Evolutionary conservation across 1,139 yeast species (phyloP).

Genomic region (Saccharomyces hybrid): DNA sequence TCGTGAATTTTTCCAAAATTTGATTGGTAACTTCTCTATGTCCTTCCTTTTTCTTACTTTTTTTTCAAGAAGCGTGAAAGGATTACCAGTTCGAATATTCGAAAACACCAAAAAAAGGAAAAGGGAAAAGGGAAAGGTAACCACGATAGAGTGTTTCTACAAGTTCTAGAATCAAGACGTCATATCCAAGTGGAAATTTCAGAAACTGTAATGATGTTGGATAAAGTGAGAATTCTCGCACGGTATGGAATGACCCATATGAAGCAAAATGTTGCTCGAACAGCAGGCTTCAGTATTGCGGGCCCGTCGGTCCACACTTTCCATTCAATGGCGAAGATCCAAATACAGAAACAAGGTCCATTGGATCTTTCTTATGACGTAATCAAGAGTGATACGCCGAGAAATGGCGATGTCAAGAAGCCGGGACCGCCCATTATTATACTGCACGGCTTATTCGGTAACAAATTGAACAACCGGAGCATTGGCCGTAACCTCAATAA

Average conservation of each 20-base stretch:
- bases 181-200: not conserved
- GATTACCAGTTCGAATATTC: not conserved
- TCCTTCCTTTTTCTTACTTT: not conserved
- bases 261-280: not conserved
- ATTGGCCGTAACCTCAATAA: conserved; percentile 48
- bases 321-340: not conserved
- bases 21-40: not conserved
- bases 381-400: not conserved
- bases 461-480: conserved; percentile 66
- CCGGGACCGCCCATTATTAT: conserved; percentile 54
- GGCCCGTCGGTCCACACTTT: not conserved
- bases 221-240: not conserved
- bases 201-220: not conserved
- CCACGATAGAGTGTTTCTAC: not conserved
- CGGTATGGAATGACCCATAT: not conserved
- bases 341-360: not conserved
- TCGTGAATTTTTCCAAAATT: not conserved
- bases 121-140: not conserved
- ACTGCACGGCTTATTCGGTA: conserved; percentile 87
- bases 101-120: not conserved
- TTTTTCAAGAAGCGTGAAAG: not conserved
- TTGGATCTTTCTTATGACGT: not conserved
- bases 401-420: conserved; percentile 13
- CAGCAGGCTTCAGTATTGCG: not conserved
- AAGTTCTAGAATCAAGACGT: not conserved